These are phyloP conservation scores for Saprolegnia parasitica DNA, from an alignment of 352 stramenopile genomes.

Conservation along the genomic window DNA sequence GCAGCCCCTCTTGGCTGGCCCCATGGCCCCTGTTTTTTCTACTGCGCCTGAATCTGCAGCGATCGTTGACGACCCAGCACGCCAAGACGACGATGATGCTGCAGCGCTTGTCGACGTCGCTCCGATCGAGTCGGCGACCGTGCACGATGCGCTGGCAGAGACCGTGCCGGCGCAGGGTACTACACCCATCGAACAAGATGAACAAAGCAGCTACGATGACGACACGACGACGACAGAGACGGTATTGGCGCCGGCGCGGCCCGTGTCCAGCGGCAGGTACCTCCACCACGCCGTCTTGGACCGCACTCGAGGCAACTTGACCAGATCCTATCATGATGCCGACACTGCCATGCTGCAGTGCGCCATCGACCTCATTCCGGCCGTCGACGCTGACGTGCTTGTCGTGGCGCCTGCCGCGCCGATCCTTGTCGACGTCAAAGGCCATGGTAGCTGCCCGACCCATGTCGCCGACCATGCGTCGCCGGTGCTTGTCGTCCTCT, in stretches of 20 bases:
- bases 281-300: neutral
- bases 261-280: neutral
- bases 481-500: neutral
- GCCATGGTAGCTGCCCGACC: too few species aligned
- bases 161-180: too few species aligned
- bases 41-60: too few species aligned
- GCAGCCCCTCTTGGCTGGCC: neutral
- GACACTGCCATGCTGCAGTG: neutral
- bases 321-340: neutral
- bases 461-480: neutral
- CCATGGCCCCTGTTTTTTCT: neutral
- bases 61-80: too few species aligned
- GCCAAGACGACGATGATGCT: too few species aligned
- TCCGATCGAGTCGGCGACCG: too few species aligned
- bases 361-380: neutral
- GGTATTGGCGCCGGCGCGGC: too few species aligned
- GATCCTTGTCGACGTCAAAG: neutral
- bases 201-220: neutral
- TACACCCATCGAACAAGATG: neutral
- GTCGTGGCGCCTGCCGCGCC: neutral
- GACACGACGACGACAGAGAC: neutral
- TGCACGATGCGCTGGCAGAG: too few species aligned
- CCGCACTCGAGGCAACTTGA: constrained; percentile 1
- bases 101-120: too few species aligned
- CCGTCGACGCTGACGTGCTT: neutral